Percentiles rank a stretch among this genome's conserved stretches.
Conservation (phyloP, 768 basidiomycete species). For the Pilatotrama ljubarskyi region DNA sequence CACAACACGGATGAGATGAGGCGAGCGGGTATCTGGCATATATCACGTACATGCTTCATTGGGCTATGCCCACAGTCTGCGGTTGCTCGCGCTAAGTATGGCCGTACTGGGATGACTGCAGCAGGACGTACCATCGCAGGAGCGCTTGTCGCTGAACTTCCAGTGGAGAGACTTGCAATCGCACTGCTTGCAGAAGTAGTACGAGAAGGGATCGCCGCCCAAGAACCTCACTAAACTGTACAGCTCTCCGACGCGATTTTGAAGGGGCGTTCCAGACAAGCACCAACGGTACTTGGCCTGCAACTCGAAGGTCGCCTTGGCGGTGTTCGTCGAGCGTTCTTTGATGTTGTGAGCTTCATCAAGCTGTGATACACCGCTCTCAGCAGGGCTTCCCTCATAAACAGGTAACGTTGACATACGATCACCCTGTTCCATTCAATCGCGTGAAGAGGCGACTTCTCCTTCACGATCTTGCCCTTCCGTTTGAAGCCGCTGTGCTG, state of each 20-base stretch:
- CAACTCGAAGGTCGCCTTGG: constrained; percentile 94
- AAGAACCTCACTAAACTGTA: constrained; percentile 93
- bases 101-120: background rate
- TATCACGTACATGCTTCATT: constrained; percentile 67
- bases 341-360: constrained; percentile 99
- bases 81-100: background rate
- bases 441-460: constrained; percentile 81
- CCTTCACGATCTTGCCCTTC: constrained; percentile 80
- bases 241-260: constrained; percentile 98
- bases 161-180: constrained; percentile 95
- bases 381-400: background rate
- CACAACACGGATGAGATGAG: background rate
- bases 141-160: constrained; percentile 80
- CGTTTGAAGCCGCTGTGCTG: constrained; percentile 92
- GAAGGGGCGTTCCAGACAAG: constrained; percentile 92
- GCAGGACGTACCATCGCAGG: constrained; percentile 72
- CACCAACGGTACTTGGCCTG: constrained; percentile 87
- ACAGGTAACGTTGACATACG: constrained; percentile 41
- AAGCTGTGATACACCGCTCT: constrained; percentile 45
- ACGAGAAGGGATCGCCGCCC: constrained; percentile 90
- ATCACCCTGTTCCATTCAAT: constrained; percentile 84
- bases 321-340: constrained; percentile 90
- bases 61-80: constrained; percentile 83
- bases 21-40: background rate
- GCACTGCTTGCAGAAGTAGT: constrained; percentile 92